Conservation (phyloP, 257 asterid species). For the Craterostigma plantagineum region DNA sequence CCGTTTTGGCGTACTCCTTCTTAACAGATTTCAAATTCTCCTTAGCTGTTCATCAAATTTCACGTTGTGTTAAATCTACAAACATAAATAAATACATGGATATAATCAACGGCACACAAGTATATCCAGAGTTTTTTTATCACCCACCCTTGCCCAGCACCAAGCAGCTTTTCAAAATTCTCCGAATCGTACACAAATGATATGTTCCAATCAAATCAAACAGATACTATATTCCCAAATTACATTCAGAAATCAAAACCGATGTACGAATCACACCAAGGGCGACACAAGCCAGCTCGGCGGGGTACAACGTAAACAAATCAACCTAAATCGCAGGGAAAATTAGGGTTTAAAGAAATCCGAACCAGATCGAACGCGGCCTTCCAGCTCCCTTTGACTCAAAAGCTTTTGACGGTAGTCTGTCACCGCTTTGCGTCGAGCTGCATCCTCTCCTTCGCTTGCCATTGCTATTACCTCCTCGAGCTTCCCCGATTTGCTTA, state of each 20-base stretch:
- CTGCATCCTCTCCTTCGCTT: conserved; percentile 33
- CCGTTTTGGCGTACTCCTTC: conserved; percentile 89
- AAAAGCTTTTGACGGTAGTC: conserved; percentile 53
- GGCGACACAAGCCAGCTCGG: background rate
- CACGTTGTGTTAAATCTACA: background rate
- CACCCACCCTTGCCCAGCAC: no score
- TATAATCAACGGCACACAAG: no score
- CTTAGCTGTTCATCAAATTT: conserved; percentile 25
- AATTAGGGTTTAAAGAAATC: conserved; percentile 14
- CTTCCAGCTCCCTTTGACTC: conserved; percentile 48
- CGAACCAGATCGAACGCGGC: conserved; percentile 47
- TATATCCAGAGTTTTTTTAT: no score
- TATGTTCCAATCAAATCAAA: conserved; percentile 9
- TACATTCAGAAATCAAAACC: no score
- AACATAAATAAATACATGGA: no score
- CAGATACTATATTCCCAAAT: no score
- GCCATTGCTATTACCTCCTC: conserved; percentile 15
- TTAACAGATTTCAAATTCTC: conserved; percentile 59
- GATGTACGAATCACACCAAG: background rate
- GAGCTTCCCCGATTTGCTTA: background rate
- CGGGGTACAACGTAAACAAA: background rate
- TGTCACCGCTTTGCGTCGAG: conserved; percentile 36
- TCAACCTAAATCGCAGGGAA: background rate
- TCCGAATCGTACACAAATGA: conserved; percentile 22
- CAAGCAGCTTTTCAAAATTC: no score